phyloP scores from a whole-genome alignment of 495 filamentous ascomycete species.

The Xylaria grammica region DNA sequence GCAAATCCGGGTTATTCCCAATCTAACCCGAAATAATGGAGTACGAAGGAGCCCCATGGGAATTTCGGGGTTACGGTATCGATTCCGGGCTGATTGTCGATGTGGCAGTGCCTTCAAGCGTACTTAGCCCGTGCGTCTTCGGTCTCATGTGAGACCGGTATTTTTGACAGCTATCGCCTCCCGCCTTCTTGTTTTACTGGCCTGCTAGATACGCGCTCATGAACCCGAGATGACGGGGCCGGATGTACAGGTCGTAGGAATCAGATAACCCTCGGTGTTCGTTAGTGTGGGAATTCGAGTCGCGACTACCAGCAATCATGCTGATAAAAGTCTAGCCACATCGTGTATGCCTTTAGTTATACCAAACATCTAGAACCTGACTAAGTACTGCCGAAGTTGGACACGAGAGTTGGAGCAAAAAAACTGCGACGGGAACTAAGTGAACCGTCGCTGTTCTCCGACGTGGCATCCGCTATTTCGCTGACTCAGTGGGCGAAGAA shows the following conservation, averaged over 20 bases:
- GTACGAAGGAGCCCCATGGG: neutral
- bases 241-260: neutral
- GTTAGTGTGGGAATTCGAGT: neutral
- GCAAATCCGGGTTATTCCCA: neutral
- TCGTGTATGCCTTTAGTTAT: neutral
- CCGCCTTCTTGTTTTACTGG: neutral
- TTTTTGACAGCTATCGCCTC: neutral
- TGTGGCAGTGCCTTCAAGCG: neutral
- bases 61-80: neutral
- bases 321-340: neutral
- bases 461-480: neutral
- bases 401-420: neutral
- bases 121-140: neutral
- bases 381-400: neutral
- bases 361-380: neutral
- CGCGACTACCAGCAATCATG: neutral
- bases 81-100: neutral
- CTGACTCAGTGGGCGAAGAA: conserved; percentile 3
- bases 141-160: neutral
- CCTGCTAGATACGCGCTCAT: neutral
- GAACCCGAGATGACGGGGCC: neutral
- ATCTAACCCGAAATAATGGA: neutral
- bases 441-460: neutral
- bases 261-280: neutral
- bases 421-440: neutral